Percentiles rank a stretch among this genome's conserved stretches.
These are phyloP conservation scores for Ensete glaucum DNA, from an alignment of 176 grass and related monocot species.

Conservation along the genomic window DNA sequence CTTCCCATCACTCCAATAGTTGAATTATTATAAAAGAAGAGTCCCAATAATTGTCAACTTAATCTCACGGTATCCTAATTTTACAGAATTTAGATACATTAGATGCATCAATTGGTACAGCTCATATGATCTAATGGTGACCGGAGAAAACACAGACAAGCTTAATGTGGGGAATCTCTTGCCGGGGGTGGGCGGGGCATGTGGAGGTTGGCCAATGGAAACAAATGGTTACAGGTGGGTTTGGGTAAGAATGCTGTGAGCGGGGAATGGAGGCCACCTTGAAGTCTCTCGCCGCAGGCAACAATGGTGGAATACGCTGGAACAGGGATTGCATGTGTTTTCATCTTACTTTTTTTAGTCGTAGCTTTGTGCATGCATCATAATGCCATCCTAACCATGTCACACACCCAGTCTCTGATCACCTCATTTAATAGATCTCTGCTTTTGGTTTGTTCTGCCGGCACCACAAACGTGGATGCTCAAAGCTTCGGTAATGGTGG, in stretches of 20 bases:
- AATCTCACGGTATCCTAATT: no score
- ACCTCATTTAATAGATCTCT: not conserved
- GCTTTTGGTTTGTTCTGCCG: not conserved
- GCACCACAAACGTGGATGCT: not conserved
- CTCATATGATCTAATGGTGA: constrained; percentile 6
- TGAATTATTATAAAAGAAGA: no score
- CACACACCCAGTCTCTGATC: not conserved
- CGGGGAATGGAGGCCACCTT: not conserved
- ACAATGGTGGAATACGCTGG: not conserved
- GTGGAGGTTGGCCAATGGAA: constrained; percentile 5
- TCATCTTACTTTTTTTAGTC: no score
- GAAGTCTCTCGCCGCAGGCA: not conserved
- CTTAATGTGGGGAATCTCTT: constrained; percentile 12
- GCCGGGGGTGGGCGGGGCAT: not conserved
- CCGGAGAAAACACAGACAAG: not conserved
- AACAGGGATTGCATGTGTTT: not conserved
- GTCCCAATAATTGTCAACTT: no score
- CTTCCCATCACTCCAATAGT: no score
- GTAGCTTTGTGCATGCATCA: not conserved
- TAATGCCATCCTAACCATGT: not conserved
- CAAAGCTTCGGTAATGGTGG: not conserved
- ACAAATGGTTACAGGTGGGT: not conserved
- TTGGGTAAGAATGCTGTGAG: constrained; percentile 1
- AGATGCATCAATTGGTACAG: not conserved
- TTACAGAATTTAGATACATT: no score